Evolutionary conservation across 2,329 filamentous ascomycete genomes (phyloP).

Genomic region (Trichoderma atroviride): DNA sequence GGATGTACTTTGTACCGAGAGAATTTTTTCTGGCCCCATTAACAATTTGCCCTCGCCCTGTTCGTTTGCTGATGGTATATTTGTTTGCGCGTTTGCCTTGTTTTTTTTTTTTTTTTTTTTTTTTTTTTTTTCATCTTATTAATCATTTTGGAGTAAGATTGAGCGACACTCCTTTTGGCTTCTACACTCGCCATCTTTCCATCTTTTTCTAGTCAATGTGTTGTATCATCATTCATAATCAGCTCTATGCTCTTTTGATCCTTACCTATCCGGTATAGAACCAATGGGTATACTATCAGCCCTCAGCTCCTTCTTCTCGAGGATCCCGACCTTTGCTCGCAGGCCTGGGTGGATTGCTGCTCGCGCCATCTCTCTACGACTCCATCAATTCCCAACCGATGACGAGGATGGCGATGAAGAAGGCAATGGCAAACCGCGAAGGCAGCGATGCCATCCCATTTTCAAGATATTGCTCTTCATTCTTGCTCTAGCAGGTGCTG

Average conservation of each 20-base stretch:
- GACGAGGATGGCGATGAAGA: conserved; percentile 12
- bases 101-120: background rate
- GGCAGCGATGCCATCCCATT: background rate
- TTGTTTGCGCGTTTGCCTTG: background rate
- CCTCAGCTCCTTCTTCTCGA: conserved; percentile 7
- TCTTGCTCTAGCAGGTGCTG: background rate
- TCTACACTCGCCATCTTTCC: background rate
- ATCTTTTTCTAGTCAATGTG: background rate
- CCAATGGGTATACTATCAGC: conserved; percentile 1
- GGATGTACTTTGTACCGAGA: background rate
- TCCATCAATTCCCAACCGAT: conserved; percentile 7
- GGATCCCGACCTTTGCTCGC: background rate
- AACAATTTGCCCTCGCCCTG: background rate
- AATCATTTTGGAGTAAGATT: background rate
- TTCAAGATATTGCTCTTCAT: background rate
- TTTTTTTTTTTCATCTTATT: background rate
- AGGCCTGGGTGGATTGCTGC: conserved; percentile 19
- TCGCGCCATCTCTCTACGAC: background rate
- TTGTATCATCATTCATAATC: background rate
- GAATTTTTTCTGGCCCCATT: background rate
- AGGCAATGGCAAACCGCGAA: background rate
- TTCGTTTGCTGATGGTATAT: background rate
- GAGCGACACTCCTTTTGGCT: background rate
- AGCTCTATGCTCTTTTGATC: background rate
- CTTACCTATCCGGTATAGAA: background rate